Evolutionary conservation across 495 filamentous ascomycete genomes (phyloP).

Genomic region (Aspergillus heteromorphus): DNA sequence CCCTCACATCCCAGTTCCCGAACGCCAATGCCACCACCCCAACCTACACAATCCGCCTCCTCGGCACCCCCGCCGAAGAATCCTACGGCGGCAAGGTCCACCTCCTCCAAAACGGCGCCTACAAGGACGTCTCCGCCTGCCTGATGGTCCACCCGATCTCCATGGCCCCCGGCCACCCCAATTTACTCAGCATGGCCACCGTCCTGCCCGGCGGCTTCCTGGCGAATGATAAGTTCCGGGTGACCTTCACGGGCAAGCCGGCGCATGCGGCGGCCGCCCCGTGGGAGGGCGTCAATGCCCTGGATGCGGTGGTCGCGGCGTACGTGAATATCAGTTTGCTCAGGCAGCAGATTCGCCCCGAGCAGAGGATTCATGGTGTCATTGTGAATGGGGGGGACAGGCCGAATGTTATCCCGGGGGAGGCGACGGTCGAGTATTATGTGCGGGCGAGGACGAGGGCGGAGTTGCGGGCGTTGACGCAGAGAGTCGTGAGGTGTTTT

Average conservation of each 20-base stretch:
- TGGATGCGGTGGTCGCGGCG: constrained; percentile 56
- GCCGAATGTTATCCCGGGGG: constrained; percentile 51
- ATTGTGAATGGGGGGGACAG: constrained; percentile 41
- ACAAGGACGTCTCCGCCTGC: constrained; percentile 39
- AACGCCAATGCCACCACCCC: constrained; percentile 2
- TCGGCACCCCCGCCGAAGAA: constrained; percentile 42
- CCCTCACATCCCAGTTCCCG: constrained; percentile 14
- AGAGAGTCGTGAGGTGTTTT: constrained; percentile 48
- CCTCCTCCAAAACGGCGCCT: constrained; percentile 47
- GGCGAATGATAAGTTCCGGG: constrained; percentile 47
- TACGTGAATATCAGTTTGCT: constrained; percentile 58
- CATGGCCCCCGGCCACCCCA: constrained; percentile 19
- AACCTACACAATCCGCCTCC: constrained; percentile 27
- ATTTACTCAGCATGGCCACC: constrained; percentile 24
- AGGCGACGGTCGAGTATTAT: constrained; percentile 51
- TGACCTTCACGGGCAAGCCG: constrained; percentile 41
- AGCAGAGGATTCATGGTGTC: constrained; percentile 41
- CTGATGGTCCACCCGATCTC: constrained; percentile 53
- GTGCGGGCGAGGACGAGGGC: constrained; percentile 36
- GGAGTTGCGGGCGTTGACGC: constrained; percentile 41
- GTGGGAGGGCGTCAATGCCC: constrained; percentile 60
- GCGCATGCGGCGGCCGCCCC: constrained; percentile 55
- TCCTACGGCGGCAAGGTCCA: constrained; percentile 41
- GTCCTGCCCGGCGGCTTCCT: constrained; percentile 39
- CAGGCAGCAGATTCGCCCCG: constrained; percentile 51